Evolutionary conservation across 208 protist genomes (phyloP), one percentile per base, ranked within the genome.

Genomic region (Trypanosoma boissoni): DNA sequence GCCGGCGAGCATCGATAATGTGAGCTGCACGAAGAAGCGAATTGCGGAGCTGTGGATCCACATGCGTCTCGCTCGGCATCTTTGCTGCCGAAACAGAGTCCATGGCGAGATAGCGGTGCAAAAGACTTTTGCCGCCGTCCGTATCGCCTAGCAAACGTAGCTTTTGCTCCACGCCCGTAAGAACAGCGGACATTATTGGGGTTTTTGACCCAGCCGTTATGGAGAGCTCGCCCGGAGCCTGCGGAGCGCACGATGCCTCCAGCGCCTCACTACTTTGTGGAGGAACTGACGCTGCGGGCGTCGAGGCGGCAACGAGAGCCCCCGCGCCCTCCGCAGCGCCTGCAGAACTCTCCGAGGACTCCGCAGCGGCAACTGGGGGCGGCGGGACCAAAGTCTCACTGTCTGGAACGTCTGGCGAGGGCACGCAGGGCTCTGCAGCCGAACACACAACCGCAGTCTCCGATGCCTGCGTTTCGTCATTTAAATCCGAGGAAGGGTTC

Each of bases 121-220:
- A 69, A 50, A 88, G 61, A 18, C 65, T 68, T n/a, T n/a, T n/a
- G 20, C 61, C 55, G 21, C 74, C 55, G 26, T 66, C 64, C 29
- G 64, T 51, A 48, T 72, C 54, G n/a, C 58, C 65, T 42, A 88
- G 65, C 26, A 61, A 43, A 32, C 56, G 58, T 27, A 92, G 74
- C 26, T 72, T 72, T n/a, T 67, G 51, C 48, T 89, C 76, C 18
- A 88, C 60, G 36, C 88, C 77, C 0, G 66, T 75, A 9, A 86
- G 80, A 10, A 52, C 43, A 0, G 60, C 50, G 53, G 71, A 53
- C 39, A 55, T 50, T 51, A 46, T 21, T 29, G 10, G 23, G 6
- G 27, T 24, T 58, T 59, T 41, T 9, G 50, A 7, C 1, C 52
- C 42, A 2, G n/a, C 58, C 14, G 52, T 44, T 31, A 28, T 57